Percentiles rank a stretch among this genome's conserved stretches.
phyloP scores from a whole-genome alignment of 257 asterid species.

The Plantago ovata region DNA sequence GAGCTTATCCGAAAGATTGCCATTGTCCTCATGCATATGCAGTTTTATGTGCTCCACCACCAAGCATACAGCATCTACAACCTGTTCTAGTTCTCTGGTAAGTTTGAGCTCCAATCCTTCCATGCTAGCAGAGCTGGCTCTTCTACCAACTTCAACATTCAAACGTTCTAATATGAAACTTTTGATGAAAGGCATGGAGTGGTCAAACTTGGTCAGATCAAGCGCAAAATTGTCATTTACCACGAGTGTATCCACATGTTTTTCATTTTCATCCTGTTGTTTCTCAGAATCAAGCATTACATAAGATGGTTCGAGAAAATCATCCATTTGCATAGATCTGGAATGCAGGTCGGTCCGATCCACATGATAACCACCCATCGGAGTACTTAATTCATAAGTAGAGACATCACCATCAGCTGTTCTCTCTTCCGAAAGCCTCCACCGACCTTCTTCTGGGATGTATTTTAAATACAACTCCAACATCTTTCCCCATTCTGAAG shows the following conservation, averaged over 20 bases:
- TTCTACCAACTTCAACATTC: slow-evolving; percentile 71
- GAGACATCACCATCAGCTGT: slow-evolving; percentile 31
- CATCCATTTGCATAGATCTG: slow-evolving; percentile 27
- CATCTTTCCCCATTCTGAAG: slow-evolving; percentile 36
- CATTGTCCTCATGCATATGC: slow-evolving; percentile 21
- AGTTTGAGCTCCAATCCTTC: slow-evolving; percentile 63
- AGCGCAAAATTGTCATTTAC: slow-evolving; percentile 25
- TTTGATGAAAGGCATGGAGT: slow-evolving; percentile 38
- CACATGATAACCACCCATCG: slow-evolving; percentile 22
- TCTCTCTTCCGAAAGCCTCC: slow-evolving; percentile 67
- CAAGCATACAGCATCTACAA: slow-evolving; percentile 67
- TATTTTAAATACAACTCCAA: slow-evolving; percentile 53
- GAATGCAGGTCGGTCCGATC: slow-evolving; percentile 18
- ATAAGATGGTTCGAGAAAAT: slow-evolving; percentile 65
- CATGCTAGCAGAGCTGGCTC: slow-evolving; percentile 43
- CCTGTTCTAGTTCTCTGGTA: slow-evolving; percentile 56
- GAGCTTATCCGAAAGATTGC: slow-evolving; percentile 29
- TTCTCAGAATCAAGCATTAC: slow-evolving; percentile 48
- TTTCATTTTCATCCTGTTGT: slow-evolving; percentile 37
- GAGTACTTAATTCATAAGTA: slow-evolving; percentile 21
- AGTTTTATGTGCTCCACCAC: slow-evolving; percentile 41
- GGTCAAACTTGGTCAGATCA: slow-evolving; percentile 25
- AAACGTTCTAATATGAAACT: slow-evolving; percentile 54
- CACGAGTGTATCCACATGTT: slow-evolving; percentile 23
- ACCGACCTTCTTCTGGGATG: slow-evolving; percentile 70